Evolutionary conservation across 768 basidiomycete genomes (phyloP), one percentile per base, ranked within the genome.

Genomic region (Termitomyces sp.): DNA sequence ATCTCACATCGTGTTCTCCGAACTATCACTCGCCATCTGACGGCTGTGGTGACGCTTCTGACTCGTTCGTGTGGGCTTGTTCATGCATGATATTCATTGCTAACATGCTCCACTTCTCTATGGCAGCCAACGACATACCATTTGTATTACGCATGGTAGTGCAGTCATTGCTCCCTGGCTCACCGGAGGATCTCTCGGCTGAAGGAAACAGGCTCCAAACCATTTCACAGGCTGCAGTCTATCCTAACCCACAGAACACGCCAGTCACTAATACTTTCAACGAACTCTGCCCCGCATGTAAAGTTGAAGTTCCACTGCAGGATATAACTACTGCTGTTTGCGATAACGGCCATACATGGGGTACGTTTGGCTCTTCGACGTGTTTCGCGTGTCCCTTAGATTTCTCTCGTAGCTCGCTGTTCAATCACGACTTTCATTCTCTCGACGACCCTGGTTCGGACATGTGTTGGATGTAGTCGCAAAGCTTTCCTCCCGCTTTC

Each of bases 391-490:
- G 37, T 42, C 54, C 67, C 60, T 61, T 43, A 67, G 44, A 32
- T 45, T 30, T 46, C 47, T 44, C 59, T 40, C 43, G 34, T 63
- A 92, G 91, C 78, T 49, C 85, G 91, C 30, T 93, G 91, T 67
- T 88, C 89, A 11, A 76, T 91, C 48, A 93, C 91, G 39, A 86
- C 87, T 23, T 86, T 89, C 68, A 81, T 93, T 55, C 76, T 93
- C 30, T 79, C 88, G n/a, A 91, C 89, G 48, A 79, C 89, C 14
- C 77, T 77, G 69, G 86, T 90, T 35, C 80, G 89, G 56, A 91
- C 90, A 17, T 94, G 91, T 67, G 73, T 91, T 28, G 88, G 89
- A 48, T 94, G 91, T 66, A 81, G 81, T 64, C 79, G 90, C 60
- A 93, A 92, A 68, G 88, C 89, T 19, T 82, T 91, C 63, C 75